Conservation (phyloP, 2,329 filamentous ascomycete species). For the Passalora sequoiae region DNA sequence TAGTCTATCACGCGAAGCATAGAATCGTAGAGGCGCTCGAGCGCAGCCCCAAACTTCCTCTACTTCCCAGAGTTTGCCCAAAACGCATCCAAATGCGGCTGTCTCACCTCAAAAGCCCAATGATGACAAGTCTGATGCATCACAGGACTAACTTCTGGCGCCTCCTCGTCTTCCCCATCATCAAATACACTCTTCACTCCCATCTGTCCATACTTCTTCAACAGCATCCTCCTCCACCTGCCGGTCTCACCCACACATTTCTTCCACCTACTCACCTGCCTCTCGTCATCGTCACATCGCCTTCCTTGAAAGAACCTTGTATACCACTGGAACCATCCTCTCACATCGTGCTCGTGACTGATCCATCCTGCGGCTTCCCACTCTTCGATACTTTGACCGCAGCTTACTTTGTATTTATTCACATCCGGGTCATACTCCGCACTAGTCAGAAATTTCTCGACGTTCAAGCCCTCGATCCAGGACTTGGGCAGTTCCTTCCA, state of each 20-base stretch:
- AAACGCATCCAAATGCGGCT: slow-evolving; percentile 47
- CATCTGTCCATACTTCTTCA: slow-evolving; percentile 48
- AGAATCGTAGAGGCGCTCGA: neutral
- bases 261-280: slow-evolving; percentile 50
- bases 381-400: slow-evolving; percentile 52
- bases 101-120: slow-evolving; percentile 27
- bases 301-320: slow-evolving; percentile 49
- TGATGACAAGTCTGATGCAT: slow-evolving; percentile 47
- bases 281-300: slow-evolving; percentile 49
- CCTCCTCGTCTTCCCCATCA: slow-evolving; percentile 38
- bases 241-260: slow-evolving; percentile 51
- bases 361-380: slow-evolving; percentile 56
- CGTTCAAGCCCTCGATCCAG: slow-evolving; percentile 43
- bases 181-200: slow-evolving; percentile 49
- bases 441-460: slow-evolving; percentile 38
- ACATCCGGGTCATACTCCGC: slow-evolving; percentile 43
- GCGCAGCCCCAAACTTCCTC: neutral
- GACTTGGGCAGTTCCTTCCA: slow-evolving; percentile 40
- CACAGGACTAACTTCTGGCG: slow-evolving; percentile 48
- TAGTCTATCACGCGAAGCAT: slow-evolving; percentile 6
- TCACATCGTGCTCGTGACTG: slow-evolving; percentile 47
- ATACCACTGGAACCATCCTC: slow-evolving; percentile 57
- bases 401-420: slow-evolving; percentile 51
- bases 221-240: slow-evolving; percentile 47
- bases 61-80: slow-evolving; percentile 34